Evolutionary conservation across 2,329 filamentous ascomycete species (phyloP).

Genomic region (Aspergillus udagawae): DNA sequence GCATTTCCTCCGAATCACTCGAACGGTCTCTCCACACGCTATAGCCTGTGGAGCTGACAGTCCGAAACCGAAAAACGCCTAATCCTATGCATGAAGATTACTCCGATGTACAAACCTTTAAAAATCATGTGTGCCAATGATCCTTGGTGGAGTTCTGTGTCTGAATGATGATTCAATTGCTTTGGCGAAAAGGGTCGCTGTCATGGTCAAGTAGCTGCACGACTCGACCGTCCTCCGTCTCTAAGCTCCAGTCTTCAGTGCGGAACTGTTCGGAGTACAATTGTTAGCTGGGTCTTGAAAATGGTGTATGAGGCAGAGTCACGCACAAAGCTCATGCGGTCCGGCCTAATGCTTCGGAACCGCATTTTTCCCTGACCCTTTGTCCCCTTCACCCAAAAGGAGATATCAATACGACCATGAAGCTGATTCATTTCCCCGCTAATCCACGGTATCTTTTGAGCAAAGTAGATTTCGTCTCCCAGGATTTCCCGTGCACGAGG

Average conservation of each 20-base stretch:
- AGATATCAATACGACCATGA: constrained; percentile 83
- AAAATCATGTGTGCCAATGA: background rate
- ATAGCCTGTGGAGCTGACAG: constrained; percentile 2
- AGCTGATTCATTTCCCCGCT: constrained; percentile 87
- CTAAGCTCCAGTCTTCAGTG: constrained; percentile 86
- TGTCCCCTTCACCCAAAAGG: constrained; percentile 80
- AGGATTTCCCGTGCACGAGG: constrained; percentile 68
- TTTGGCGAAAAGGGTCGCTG: constrained; percentile 62
- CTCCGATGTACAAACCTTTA: constrained; percentile 18
- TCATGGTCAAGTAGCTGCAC: constrained; percentile 72
- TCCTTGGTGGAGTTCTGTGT: background rate
- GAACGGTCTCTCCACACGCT: background rate
- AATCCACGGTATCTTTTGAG: constrained; percentile 76
- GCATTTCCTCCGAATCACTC: background rate
- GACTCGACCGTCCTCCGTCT: constrained; percentile 60
- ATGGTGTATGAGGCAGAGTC: constrained; percentile 1
- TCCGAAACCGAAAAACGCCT: constrained; percentile 17
- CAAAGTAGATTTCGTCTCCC: constrained; percentile 83
- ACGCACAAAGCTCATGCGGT: constrained; percentile 57
- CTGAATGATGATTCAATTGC: constrained; percentile 34
- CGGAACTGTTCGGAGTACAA: constrained; percentile 59
- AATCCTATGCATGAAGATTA: constrained; percentile 15
- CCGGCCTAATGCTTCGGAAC: constrained; percentile 71
- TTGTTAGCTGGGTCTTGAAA: constrained; percentile 4
- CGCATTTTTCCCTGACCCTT: constrained; percentile 67